A percentile compares a stretch with the other conserved stretches of the same genome.
These are phyloP conservation scores for Macrotyloma uniflorum DNA, from an alignment of 306 rosid genomes.

Conservation along the genomic window DNA sequence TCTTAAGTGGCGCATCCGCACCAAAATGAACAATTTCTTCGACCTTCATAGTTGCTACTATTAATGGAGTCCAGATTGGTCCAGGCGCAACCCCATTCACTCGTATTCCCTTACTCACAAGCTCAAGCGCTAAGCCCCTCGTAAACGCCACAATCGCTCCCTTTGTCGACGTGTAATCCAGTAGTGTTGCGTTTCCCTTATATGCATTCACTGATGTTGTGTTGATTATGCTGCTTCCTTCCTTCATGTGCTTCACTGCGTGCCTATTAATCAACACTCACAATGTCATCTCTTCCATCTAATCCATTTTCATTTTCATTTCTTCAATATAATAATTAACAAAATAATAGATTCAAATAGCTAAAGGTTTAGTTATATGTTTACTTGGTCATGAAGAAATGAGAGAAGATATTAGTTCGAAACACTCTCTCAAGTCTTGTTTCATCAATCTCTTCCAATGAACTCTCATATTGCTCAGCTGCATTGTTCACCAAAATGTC, in stretches of 20 bases:
- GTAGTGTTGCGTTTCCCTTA: slow-evolving; percentile 46
- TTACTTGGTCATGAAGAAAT: slow-evolving; percentile 66
- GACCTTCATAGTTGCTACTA: not conserved
- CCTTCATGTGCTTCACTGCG: slow-evolving; percentile 76
- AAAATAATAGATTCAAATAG: too few species aligned
- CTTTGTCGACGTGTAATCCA: slow-evolving; percentile 73
- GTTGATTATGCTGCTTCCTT: slow-evolving; percentile 78
- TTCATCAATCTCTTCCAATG: slow-evolving; percentile 75
- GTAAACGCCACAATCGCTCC: too few species aligned
- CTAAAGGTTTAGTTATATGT: too few species aligned
- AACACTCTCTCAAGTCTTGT: slow-evolving; percentile 74
- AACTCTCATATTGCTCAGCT: slow-evolving; percentile 67
- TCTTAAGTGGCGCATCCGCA: not conserved
- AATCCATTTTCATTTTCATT: too few species aligned
- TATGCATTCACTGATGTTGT: slow-evolving; percentile 78
- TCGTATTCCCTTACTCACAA: slow-evolving; percentile 43
- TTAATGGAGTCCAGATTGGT: slow-evolving; percentile 80
- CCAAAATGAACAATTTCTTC: not conserved
- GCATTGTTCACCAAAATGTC: slow-evolving; percentile 80
- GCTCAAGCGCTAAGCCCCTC: slow-evolving; percentile 34
- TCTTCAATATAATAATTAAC: too few species aligned
- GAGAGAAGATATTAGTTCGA: slow-evolving; percentile 73
- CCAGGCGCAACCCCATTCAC: slow-evolving; percentile 78
- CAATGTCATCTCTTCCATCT: too few species aligned
- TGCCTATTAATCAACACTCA: too few species aligned